phyloP scores from a whole-genome alignment of 2,329 filamentous ascomycete species.

The Diplocarpon mali region DNA sequence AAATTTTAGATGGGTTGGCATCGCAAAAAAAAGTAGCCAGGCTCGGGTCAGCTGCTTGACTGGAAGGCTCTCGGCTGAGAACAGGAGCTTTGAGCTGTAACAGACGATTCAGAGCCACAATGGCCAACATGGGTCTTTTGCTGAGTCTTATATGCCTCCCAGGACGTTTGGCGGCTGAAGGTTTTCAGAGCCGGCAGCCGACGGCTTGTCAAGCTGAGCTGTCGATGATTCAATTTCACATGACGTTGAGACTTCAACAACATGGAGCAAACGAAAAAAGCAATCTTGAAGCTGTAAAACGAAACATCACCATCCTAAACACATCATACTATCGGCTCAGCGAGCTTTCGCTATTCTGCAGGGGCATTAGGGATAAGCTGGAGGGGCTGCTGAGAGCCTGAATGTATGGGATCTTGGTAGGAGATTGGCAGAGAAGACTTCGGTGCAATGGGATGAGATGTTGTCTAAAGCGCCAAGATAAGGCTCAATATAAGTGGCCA shows the following conservation, averaged over 20 bases:
- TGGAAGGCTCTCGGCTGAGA: too few relatives aligned
- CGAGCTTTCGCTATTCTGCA: background rate
- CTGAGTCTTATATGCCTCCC: constrained; percentile 13
- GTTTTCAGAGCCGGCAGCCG: background rate
- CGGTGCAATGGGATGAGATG: background rate
- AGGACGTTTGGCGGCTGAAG: constrained; percentile 11
- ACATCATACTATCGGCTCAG: background rate
- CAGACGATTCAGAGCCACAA: background rate
- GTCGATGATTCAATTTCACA: constrained; percentile 13
- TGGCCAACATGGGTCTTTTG: background rate
- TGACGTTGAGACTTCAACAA: background rate
- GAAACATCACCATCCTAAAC: background rate
- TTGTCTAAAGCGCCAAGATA: background rate
- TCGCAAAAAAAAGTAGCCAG: background rate
- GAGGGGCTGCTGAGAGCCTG: background rate
- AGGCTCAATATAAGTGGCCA: background rate
- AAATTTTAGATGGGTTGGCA: constrained; percentile 3
- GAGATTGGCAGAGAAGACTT: too few relatives aligned
- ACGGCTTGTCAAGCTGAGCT: constrained; percentile 15
- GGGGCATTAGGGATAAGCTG: background rate
- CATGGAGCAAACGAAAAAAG: constrained; percentile 10
- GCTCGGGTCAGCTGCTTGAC: too few relatives aligned
- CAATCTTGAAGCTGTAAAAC: constrained; percentile 2
- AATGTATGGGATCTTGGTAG: too few relatives aligned
- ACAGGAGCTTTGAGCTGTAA: background rate